Evolutionary conservation across 2,329 filamentous ascomycete genomes (phyloP).

Genomic region (Calonectria honghensis): DNA sequence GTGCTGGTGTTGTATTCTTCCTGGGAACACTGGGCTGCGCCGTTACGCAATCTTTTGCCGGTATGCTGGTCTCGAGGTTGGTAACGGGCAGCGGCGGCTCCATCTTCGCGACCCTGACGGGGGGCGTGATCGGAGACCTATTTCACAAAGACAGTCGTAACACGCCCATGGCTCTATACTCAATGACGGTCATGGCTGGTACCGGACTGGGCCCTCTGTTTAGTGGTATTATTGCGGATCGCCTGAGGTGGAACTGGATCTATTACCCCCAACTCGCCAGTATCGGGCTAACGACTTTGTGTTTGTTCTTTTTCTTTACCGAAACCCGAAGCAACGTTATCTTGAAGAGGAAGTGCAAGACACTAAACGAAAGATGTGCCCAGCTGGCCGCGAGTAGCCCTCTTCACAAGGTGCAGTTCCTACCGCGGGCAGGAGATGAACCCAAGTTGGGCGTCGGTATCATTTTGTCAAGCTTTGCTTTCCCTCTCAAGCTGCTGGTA

Average conservation of each 20-base stretch:
- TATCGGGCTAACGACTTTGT: slow-evolving; percentile 71
- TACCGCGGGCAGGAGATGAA: slow-evolving; percentile 35
- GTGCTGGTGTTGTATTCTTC: slow-evolving; percentile 59
- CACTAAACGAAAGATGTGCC: slow-evolving; percentile 70
- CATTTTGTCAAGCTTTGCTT: slow-evolving; percentile 55
- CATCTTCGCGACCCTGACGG: slow-evolving; percentile 68
- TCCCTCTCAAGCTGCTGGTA: slow-evolving; percentile 66
- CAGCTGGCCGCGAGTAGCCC: background rate
- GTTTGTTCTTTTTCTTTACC: slow-evolving; percentile 76
- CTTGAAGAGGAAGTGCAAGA: slow-evolving; percentile 74
- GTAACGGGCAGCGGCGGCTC: slow-evolving; percentile 77
- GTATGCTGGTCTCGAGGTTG: slow-evolving; percentile 78
- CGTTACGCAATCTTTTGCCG: slow-evolving; percentile 74
- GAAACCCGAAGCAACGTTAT: slow-evolving; percentile 82
- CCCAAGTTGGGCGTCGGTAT: slow-evolving; percentile 49
- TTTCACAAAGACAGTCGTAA: slow-evolving; percentile 79
- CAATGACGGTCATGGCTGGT: slow-evolving; percentile 76
- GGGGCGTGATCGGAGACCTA: slow-evolving; percentile 80
- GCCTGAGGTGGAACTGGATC: slow-evolving; percentile 78
- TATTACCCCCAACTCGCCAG: slow-evolving; percentile 80
- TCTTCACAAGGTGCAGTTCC: slow-evolving; percentile 32
- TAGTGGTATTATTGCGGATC: slow-evolving; percentile 75
- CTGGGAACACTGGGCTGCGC: slow-evolving; percentile 72
- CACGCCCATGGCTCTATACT: slow-evolving; percentile 81
- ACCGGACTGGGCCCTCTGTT: slow-evolving; percentile 78